These are phyloP conservation scores for Lasiodiplodia gonubiensis DNA, from an alignment of 2,329 filamentous ascomycete genomes.

Conservation along the genomic window DNA sequence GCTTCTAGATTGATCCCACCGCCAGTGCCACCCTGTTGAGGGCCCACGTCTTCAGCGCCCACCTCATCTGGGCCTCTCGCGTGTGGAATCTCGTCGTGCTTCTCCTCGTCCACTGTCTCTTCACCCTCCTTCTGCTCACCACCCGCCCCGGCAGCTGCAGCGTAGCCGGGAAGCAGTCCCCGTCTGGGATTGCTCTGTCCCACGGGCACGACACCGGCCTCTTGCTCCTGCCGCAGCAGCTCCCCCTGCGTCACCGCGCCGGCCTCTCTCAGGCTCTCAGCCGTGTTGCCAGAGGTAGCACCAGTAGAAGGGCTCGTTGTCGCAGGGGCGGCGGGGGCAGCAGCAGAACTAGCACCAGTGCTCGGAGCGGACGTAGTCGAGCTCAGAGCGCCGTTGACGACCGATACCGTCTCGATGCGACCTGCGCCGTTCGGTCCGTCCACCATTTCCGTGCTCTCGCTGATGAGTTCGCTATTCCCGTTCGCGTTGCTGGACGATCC, in stretches of 20 bases:
- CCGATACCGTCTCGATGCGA: slow-evolving; percentile 79
- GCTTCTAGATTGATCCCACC: slow-evolving; percentile 42
- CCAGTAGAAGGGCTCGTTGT: slow-evolving; percentile 1
- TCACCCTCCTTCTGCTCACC: not conserved
- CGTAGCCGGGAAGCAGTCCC: slow-evolving; percentile 31
- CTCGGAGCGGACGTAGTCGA: slow-evolving; percentile 45
- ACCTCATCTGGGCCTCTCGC: slow-evolving; percentile 84
- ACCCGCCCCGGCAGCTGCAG: slow-evolving; percentile 32
- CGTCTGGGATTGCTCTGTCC: slow-evolving; percentile 55
- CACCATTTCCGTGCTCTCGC: slow-evolving; percentile 78
- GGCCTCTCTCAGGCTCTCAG: slow-evolving; percentile 44
- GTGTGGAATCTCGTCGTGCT: slow-evolving; percentile 69
- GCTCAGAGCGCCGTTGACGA: slow-evolving; percentile 73
- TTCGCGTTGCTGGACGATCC: slow-evolving; percentile 32
- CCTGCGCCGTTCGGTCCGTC: slow-evolving; percentile 81
- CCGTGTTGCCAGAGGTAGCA: slow-evolving; percentile 28
- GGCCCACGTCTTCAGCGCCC: slow-evolving; percentile 84
- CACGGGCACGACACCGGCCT: slow-evolving; percentile 76
- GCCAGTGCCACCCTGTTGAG: slow-evolving; percentile 59
- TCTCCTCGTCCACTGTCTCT: not conserved
- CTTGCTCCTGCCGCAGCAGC: slow-evolving; percentile 83
- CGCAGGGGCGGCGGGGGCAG: not conserved
- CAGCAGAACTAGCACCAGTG: not conserved
- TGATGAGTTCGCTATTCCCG: slow-evolving; percentile 63
- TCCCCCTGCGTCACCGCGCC: slow-evolving; percentile 78